Evolutionary conservation across 768 basidiomycete genomes (phyloP).

Genomic region (Strobilomyces dryophilus): DNA sequence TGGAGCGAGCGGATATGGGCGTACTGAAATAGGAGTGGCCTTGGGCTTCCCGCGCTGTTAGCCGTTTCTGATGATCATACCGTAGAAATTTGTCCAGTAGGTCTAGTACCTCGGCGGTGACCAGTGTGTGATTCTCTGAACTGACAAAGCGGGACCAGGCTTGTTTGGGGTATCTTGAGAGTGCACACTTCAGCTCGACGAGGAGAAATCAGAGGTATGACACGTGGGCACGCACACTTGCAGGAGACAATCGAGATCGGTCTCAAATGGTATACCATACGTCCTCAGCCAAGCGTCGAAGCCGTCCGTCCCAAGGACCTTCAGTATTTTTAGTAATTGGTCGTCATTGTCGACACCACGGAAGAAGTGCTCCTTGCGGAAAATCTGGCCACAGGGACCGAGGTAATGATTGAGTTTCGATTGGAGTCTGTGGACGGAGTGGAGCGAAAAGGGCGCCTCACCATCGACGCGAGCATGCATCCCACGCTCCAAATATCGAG

Average conservation of each 20-base stretch:
- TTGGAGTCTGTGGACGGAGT: not conserved
- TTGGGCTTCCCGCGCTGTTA: constrained; percentile 65
- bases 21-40: constrained; percentile 63
- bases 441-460: constrained; percentile 27
- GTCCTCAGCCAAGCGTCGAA: constrained; percentile 56
- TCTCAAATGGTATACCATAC: constrained; percentile 65
- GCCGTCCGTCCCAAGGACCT: constrained; percentile 63
- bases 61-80: constrained; percentile 67
- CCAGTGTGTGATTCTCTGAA: constrained; percentile 52
- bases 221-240: constrained; percentile 34
- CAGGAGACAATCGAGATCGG: constrained; percentile 54
- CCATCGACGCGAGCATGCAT: constrained; percentile 74
- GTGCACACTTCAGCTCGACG: not conserved
- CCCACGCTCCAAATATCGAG: constrained; percentile 73
- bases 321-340: constrained; percentile 66
- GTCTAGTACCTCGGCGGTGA: constrained; percentile 60
- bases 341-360: constrained; percentile 72
- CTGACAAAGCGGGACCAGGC: constrained; percentile 64
- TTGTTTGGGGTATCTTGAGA: constrained; percentile 51
- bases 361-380: constrained; percentile 73
- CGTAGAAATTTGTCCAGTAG: constrained; percentile 62
- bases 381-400: constrained; percentile 42
- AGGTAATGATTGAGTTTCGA: not conserved
- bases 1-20: constrained; percentile 19
- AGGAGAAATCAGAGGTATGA: not conserved